phyloP scores from a whole-genome alignment of 164 flowering plant genomes.

The Platanus orientalis region DNA sequence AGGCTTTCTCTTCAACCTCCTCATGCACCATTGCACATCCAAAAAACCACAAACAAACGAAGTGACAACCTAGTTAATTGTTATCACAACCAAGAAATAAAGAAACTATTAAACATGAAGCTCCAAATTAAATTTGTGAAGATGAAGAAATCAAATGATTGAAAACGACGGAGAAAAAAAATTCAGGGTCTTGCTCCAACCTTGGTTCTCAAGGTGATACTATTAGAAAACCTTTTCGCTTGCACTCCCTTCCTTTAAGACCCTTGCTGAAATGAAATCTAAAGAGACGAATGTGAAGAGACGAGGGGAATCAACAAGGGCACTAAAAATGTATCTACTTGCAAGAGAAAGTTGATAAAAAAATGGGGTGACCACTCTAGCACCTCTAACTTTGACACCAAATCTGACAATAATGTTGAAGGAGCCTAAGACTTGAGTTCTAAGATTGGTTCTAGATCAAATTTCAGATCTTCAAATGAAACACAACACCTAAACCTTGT shows the following conservation, averaged over 20 bases:
- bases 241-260: too few relatives aligned
- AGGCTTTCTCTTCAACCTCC: constrained; percentile 90
- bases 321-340: too few relatives aligned
- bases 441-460: too few relatives aligned
- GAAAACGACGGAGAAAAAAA: not conserved
- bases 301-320: not conserved
- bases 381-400: too few relatives aligned
- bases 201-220: constrained; percentile 34
- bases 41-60: constrained; percentile 1
- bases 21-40: constrained; percentile 68
- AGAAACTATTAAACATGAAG: not conserved
- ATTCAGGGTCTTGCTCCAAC: constrained; percentile 2
- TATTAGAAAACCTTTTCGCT: not conserved
- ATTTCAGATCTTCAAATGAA: too few relatives aligned
- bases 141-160: not conserved
- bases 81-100: not conserved
- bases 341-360: too few relatives aligned
- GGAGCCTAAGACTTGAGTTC: too few relatives aligned
- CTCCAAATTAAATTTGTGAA: too few relatives aligned
- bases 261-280: too few relatives aligned
- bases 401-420: too few relatives aligned
- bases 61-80: not conserved
- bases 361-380: too few relatives aligned
- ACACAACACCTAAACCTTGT: too few relatives aligned
- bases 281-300: not conserved